Evolutionary conservation across 1,284 basidiomycete genomes (phyloP), one percentile per base, ranked within the genome.

Genomic region (Microbotryum saponariae): DNA sequence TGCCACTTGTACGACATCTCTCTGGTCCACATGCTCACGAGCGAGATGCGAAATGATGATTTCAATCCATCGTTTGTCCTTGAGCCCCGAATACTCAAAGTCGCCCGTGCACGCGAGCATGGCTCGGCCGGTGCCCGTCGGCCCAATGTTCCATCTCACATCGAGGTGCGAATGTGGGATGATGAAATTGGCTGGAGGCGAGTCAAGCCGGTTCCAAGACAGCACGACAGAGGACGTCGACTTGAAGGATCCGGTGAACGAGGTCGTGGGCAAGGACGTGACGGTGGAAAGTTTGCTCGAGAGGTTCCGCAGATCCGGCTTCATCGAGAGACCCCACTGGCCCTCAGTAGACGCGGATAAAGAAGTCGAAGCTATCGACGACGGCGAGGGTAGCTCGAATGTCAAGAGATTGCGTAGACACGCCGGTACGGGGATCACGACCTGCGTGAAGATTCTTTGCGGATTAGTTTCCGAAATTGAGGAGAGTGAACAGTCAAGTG

Each of bases 281-380:
- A 27, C 3, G 23, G 50, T n/a, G 1, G 49, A 12, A 2, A 48
- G 33, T 0, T 57, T 16, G 25, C 42, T 5, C 1, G 60, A 63
- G 12, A 51, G 12, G 16, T 57, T 25, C 21, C 56, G 56, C 8
- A 65, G 56, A 3, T 58, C 54, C 1, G 66, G 63, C 6, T 51
- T 45, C 37, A 67, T 56, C 44, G 59, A 58, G 47, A 67, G 56
- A 23, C 65, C 66, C 65, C 65, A 66, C 0, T 31, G 14, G 4
- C 46, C 51, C 0, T 14, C n/a, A 44, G 29, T 46, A 4, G 37
- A 14, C 21, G 31, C 31, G 31, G 31, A 31, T 8, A 31, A n/a
- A 9, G 60, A 54, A 3, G 42, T 29, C 10, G 54, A 42, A 3
- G 60, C 2, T 4, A 60, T 23, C 23, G 48, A 14, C 23, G n/a